Evolutionary conservation across 768 basidiomycete genomes (phyloP).

Genomic region (Leccinum longicurvipes): DNA sequence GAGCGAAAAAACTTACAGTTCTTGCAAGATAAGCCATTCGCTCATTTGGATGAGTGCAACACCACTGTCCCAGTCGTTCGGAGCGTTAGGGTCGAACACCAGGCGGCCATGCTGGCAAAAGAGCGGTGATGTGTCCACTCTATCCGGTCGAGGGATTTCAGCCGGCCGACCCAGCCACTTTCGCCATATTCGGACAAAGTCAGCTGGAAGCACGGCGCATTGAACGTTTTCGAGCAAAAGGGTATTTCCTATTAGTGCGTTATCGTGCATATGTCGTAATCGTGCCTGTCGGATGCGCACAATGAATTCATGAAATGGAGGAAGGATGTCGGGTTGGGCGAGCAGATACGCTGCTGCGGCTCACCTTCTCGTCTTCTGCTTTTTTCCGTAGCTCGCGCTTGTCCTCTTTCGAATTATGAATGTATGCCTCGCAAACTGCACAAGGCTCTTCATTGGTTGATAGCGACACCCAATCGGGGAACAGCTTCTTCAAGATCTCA

Average conservation of each 20-base stretch:
- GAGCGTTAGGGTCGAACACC: slow-evolving; percentile 60
- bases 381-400: slow-evolving; percentile 59
- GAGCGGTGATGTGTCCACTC: slow-evolving; percentile 58
- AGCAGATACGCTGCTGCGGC: slow-evolving; percentile 4
- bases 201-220: slow-evolving; percentile 57
- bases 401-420: slow-evolving; percentile 56
- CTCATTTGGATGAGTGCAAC: slow-evolving; percentile 53
- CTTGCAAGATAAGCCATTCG: slow-evolving; percentile 63
- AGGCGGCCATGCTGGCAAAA: slow-evolving; percentile 67
- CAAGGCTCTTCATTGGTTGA: slow-evolving; percentile 53
- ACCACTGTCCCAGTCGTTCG: slow-evolving; percentile 54
- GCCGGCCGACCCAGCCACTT: slow-evolving; percentile 63
- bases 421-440: slow-evolving; percentile 55
- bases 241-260: slow-evolving; percentile 44
- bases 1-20: slow-evolving; percentile 45
- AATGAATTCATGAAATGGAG: slow-evolving; percentile 21
- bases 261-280: slow-evolving; percentile 61
- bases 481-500: slow-evolving; percentile 51
- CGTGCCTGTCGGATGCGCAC: slow-evolving; percentile 43
- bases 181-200: slow-evolving; percentile 66
- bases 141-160: slow-evolving; percentile 54
- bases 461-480: slow-evolving; percentile 63
- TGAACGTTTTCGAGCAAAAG: slow-evolving; percentile 45
- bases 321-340: slow-evolving; percentile 4
- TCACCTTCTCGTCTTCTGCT: slow-evolving; percentile 79